These are phyloP conservation scores for Paramecium sonneborni DNA, from an alignment of 73 alveolate species.

Conservation along the genomic window DNA sequence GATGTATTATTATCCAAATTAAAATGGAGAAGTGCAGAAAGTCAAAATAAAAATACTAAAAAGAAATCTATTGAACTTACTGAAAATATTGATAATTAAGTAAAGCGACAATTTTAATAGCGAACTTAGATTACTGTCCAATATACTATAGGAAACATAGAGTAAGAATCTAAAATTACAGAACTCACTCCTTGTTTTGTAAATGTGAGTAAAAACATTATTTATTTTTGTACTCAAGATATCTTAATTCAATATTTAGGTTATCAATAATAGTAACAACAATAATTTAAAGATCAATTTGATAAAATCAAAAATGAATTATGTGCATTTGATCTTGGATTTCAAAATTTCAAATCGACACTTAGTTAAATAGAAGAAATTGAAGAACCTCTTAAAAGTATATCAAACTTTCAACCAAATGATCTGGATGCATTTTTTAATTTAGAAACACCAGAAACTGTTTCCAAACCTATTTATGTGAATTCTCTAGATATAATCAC, in stretches of 20 bases:
- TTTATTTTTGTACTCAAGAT: slow-evolving; percentile 22
- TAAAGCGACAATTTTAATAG: slow-evolving; percentile 8
- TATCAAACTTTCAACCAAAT: neutral
- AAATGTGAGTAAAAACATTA: slow-evolving; percentile 3
- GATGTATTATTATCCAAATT: neutral
- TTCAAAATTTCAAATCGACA: slow-evolving; percentile 9
- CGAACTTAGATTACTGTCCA: neutral
- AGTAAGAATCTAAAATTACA: neutral
- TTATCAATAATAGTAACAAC: neutral
- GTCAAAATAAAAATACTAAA: neutral
- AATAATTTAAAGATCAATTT: slow-evolving; percentile 1
- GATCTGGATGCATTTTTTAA: slow-evolving; percentile 33
- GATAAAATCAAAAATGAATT: slow-evolving; percentile 26
- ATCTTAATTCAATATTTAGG: neutral
- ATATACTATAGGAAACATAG: neutral
- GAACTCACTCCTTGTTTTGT: slow-evolving; percentile 47
- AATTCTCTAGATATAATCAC: neutral
- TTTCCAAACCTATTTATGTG: slow-evolving; percentile 18
- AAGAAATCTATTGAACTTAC: neutral
- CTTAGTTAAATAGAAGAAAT: slow-evolving; percentile 39
- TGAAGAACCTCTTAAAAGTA: neutral
- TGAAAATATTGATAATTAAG: neutral
- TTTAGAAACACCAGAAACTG: slow-evolving; percentile 32
- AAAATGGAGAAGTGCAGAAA: neutral
- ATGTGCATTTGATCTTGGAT: neutral